These are phyloP conservation scores for Byssothecium circinans DNA, from an alignment of 2,329 filamentous ascomycete genomes.

Conservation along the genomic window DNA sequence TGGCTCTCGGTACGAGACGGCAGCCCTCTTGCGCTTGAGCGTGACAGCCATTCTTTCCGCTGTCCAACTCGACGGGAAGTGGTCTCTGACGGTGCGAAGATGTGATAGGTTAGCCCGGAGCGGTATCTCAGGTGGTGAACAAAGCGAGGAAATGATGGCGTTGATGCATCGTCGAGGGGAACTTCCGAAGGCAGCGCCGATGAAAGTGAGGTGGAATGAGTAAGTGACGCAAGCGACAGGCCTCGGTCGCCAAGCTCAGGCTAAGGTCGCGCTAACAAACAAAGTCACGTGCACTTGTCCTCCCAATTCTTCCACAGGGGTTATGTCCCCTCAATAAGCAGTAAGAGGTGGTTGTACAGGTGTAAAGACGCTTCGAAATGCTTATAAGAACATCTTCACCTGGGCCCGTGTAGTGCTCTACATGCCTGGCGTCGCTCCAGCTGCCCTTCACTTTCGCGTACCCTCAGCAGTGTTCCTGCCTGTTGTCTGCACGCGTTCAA, in stretches of 20 bases:
- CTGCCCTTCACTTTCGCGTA: too few species aligned
- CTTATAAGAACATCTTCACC: too few species aligned
- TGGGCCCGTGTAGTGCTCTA: too few species aligned
- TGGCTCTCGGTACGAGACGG: conserved; percentile 42
- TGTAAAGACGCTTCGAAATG: too few species aligned
- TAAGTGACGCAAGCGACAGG: not conserved
- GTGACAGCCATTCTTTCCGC: conserved; percentile 10
- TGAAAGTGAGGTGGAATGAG: not conserved
- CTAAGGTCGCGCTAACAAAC: not conserved
- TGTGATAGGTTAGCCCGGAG: too few species aligned
- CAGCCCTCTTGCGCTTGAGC: conserved; percentile 40
- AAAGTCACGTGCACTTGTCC: not conserved
- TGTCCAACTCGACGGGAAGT: too few species aligned
- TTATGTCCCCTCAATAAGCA: too few species aligned
- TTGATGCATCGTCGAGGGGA: not conserved
- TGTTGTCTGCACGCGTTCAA: too few species aligned
- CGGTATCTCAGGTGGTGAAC: not conserved
- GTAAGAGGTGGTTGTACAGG: too few species aligned
- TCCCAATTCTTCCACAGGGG: too few species aligned
- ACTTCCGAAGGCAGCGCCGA: not conserved
- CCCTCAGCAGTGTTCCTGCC: too few species aligned
- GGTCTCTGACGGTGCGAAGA: not conserved
- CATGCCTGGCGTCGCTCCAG: too few species aligned
- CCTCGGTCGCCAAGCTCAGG: not conserved
- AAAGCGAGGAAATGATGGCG: not conserved